Evolutionary conservation across 257 asterid genomes (phyloP).

Genomic region (Ligustrum vulgare): DNA sequence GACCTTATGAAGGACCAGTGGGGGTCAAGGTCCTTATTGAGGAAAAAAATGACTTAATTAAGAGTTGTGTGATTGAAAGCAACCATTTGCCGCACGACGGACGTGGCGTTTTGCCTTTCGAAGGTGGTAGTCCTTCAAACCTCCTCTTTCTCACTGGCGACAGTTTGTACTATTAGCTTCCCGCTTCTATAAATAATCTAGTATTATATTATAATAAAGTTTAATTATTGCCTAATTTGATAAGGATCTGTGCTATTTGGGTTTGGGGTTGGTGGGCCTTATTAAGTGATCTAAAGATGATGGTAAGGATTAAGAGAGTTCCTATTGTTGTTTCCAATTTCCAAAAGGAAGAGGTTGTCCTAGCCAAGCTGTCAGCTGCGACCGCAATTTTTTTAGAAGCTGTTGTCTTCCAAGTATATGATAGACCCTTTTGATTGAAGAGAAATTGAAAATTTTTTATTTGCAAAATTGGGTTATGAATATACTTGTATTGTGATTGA

Average conservation of each 20-base stretch:
- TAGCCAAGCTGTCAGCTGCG: slow-evolving; percentile 55
- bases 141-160: slow-evolving; percentile 99
- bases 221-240: not conserved
- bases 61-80: slow-evolving; percentile 66
- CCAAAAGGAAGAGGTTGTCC: slow-evolving; percentile 69
- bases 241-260: not conserved
- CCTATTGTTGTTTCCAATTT: slow-evolving; percentile 81
- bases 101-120: slow-evolving; percentile 95
- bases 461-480: not conserved
- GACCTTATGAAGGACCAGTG: no score
- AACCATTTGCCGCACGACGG: slow-evolving; percentile 99
- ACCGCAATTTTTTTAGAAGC: slow-evolving; percentile 73
- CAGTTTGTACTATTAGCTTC: slow-evolving; percentile 36
- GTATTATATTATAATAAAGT: not conserved
- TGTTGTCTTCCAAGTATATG: slow-evolving; percentile 75
- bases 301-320: slow-evolving; percentile 73
- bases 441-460: not conserved
- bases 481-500: slow-evolving; percentile 16
- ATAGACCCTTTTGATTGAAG: not conserved
- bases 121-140: slow-evolving; percentile 98
- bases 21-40: no score
- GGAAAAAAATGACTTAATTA: no score
- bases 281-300: slow-evolving; percentile 34
- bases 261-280: not conserved
- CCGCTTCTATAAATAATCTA: not conserved